Conservation (phyloP, 768 basidiomycete genomes). For the Amanita brunnescens region DNA sequence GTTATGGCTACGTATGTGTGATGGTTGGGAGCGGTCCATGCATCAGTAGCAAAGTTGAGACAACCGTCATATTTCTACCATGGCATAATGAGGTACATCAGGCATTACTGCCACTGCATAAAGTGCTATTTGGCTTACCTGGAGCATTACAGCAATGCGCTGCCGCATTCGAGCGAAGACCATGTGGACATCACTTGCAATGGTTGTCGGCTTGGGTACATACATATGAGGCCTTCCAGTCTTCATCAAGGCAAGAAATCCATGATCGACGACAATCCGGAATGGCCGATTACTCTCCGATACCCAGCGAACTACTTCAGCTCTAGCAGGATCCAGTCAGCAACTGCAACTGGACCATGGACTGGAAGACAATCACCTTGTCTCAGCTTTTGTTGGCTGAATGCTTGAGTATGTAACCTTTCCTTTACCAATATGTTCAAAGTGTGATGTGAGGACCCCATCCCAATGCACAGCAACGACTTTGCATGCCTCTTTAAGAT, state of each 20-base stretch:
- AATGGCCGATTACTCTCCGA: constrained; percentile 23
- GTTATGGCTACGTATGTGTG: constrained; percentile 19
- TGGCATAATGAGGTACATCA: too few species aligned
- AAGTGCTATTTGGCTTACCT: constrained; percentile 12
- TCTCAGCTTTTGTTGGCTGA: constrained; percentile 15
- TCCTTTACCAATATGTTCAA: constrained; percentile 18
- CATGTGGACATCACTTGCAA: constrained; percentile 19
- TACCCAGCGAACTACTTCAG: constrained; percentile 26
- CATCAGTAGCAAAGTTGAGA: constrained; percentile 25
- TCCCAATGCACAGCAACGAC: constrained; percentile 6
- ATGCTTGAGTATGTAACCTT: constrained; percentile 20
- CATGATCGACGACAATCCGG: constrained; percentile 21
- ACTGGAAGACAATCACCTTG: constrained; percentile 11
- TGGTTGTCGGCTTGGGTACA: constrained; percentile 22
- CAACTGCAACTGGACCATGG: neutral
- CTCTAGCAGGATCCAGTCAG: constrained; percentile 10
- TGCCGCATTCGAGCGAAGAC: constrained; percentile 17
- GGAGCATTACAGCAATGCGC: constrained; percentile 21
- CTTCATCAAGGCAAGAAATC: constrained; percentile 22
- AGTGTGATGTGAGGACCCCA: constrained; percentile 18
- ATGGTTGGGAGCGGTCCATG: constrained; percentile 28
- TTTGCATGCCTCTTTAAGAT: constrained; percentile 1
- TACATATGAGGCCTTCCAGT: constrained; percentile 22
- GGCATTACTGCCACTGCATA: neutral
- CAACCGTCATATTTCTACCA: neutral